Base-by-base conservation (phyloP, 1,139 yeast genomes). In the Wickerhamomyces sp. region DNA sequence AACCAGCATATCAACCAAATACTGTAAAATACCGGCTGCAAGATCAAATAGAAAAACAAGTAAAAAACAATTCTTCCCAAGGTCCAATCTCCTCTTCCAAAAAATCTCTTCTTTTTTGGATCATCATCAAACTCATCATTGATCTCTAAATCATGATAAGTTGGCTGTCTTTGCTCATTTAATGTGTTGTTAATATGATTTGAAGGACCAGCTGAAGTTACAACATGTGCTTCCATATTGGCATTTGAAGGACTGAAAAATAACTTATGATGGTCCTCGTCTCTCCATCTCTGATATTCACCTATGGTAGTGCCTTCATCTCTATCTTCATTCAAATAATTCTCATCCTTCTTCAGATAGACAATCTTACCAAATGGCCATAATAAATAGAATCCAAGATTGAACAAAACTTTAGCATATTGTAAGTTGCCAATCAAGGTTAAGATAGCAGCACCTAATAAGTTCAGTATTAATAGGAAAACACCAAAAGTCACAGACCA, bases 11-110 rank as follows among this genome's bases (percentile, higher is more conserved):
- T 44, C 1, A 78, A 54, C 6, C 87, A 77, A 10, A 89, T 71
- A 1, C 76, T 3, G 34, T 72, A 65, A 30, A 84, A 71, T 6
- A 86, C 59, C 1, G 98, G 98, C 52, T 82, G 86, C 36, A 91
- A 62, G 7, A 87, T 55, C 3, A 76, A 56, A 59, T 91, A 90
- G 61, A 82, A 91, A 57, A 79, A 78, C 5, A 81, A n/a, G 60
- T 82, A 93, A 60, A 90, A 93, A 14, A 83, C 63, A 38, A 91
- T 74, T 53, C 99, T 76, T 1, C 96, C 96, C 36, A 83, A 63
- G 23, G 85, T 81, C 99, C 99, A 93, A 54, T 81, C 72, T 30
- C 99, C 99, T 63, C 99, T 76, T 32, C 99, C 99, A 63, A 93
- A 93, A 45, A 81, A 73, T 49, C 99, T 69, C 33, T 73, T 69